Conservation (phyloP, 2,329 filamentous ascomycete genomes). For the Pyrenochaeta sp. region DNA sequence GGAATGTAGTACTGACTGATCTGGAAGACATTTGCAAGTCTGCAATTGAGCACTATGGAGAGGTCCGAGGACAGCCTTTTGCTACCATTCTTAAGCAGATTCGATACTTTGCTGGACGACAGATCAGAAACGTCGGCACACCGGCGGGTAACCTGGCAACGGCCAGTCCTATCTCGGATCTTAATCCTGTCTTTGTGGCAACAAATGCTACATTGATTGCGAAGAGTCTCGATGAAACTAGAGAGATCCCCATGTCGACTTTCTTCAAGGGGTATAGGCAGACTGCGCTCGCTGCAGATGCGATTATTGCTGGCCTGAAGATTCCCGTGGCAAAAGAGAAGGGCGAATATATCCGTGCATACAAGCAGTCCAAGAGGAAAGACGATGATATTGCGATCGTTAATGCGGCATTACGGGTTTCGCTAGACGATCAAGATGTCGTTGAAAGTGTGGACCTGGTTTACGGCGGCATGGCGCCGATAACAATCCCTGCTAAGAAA, state of each 20-base stretch:
- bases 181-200: constrained; percentile 93
- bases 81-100: constrained; percentile 92
- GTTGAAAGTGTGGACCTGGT: constrained; percentile 81
- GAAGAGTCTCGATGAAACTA: constrained; percentile 75
- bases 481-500: constrained; percentile 84
- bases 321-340: constrained; percentile 78
- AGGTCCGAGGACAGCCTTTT: constrained; percentile 77
- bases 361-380: constrained; percentile 96
- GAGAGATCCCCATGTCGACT: constrained; percentile 85
- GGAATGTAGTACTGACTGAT: constrained; percentile 91
- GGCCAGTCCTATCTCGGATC: constrained; percentile 92
- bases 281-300: constrained; percentile 81
- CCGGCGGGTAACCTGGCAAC: constrained; percentile 94
- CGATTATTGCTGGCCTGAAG: constrained; percentile 84
- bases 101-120: constrained; percentile 90
- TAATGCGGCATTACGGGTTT: constrained; percentile 81
- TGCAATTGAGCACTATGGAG: constrained; percentile 80
- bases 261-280: constrained; percentile 93
- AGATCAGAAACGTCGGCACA: constrained; percentile 97
- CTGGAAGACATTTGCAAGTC: constrained; percentile 84
- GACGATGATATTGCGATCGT: constrained; percentile 99
- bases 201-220: constrained; percentile 83
- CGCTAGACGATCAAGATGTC: constrained; percentile 70
- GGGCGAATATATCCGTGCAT: constrained; percentile 85
- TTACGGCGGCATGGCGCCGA: constrained; percentile 94